Conservation (phyloP, 345 rosid species). For the Hevea brasiliensis region DNA sequence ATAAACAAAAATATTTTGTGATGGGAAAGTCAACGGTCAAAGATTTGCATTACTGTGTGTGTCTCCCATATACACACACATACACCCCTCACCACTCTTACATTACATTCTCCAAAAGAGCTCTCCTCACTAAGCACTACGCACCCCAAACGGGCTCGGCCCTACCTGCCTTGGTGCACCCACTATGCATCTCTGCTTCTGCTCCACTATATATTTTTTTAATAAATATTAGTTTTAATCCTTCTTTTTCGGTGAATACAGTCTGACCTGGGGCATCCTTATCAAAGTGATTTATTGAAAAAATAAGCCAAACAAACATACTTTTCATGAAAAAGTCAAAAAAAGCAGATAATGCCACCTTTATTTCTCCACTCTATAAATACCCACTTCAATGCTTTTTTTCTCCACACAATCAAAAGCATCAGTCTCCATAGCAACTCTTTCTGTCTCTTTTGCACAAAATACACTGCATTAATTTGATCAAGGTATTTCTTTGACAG, state of each 20-base stretch:
- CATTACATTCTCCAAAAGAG: conserved; percentile 5
- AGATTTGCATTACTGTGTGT: conserved; percentile 59
- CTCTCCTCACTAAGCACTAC: conserved; percentile 34
- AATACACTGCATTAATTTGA: neutral
- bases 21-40: conserved; percentile 59
- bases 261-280: too few relatives aligned
- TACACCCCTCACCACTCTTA: neutral
- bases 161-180: too few relatives aligned
- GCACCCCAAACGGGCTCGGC: conserved; percentile 20
- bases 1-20: neutral
- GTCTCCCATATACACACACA: conserved; percentile 48
- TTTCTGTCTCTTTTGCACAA: neutral
- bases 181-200: too few relatives aligned
- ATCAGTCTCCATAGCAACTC: neutral
- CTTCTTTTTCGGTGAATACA: too few relatives aligned
- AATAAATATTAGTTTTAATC: too few relatives aligned
- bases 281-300: too few relatives aligned
- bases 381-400: conserved; percentile 30
- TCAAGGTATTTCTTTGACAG: too few relatives aligned
- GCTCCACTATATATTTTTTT: too few relatives aligned
- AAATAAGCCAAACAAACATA: neutral
- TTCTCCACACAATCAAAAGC: conserved; percentile 50
- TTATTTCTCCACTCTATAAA: conserved; percentile 41
- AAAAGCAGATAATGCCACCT: conserved; percentile 14
- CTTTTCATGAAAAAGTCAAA: neutral